Evolutionary conservation across 441 rosid genomes (phyloP).

Genomic region (Aquilaria agallochum): DNA sequence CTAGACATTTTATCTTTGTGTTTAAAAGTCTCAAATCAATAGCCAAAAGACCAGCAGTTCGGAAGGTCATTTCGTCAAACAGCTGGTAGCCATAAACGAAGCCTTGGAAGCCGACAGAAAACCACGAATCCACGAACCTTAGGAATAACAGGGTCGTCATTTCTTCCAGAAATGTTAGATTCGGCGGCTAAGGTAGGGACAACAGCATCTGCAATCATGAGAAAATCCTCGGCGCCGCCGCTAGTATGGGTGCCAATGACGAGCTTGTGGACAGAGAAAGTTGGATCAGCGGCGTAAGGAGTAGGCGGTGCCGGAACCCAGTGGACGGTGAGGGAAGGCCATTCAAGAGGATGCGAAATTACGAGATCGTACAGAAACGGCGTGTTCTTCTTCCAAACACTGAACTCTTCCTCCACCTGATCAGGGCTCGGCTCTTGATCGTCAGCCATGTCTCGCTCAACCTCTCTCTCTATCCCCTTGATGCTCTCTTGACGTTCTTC

Average conservation of each 20-base stretch:
- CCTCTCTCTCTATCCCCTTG: neutral
- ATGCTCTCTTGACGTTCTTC: neutral
- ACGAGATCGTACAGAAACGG: conserved; percentile 84
- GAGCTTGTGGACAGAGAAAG: conserved; percentile 58
- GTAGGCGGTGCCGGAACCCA: conserved; percentile 63
- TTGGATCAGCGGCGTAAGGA: conserved; percentile 43
- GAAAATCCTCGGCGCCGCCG: conserved; percentile 58
- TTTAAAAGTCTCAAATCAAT: neutral
- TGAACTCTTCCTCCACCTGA: conserved; percentile 71
- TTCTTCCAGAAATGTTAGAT: conserved; percentile 22
- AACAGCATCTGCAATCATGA: conserved; percentile 71
- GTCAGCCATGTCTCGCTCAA: conserved; percentile 15
- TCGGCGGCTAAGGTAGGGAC: conserved; percentile 46
- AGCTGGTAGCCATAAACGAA: conserved; percentile 20
- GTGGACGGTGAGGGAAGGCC: conserved; percentile 84
- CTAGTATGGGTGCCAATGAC: conserved; percentile 88
- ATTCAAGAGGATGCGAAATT: conserved; percentile 74
- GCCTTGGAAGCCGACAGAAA: neutral
- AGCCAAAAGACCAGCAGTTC: neutral
- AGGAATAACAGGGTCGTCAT: conserved; percentile 46
- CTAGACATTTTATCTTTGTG: neutral
- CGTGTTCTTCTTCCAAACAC: conserved; percentile 88
- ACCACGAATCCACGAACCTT: conserved; percentile 28
- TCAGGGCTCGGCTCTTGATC: conserved; percentile 32
- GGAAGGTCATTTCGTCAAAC: conserved; percentile 33